These are phyloP conservation scores for Chlorella sp. DNA, from an alignment of 139 green algal genomes.

Conservation along the genomic window DNA sequence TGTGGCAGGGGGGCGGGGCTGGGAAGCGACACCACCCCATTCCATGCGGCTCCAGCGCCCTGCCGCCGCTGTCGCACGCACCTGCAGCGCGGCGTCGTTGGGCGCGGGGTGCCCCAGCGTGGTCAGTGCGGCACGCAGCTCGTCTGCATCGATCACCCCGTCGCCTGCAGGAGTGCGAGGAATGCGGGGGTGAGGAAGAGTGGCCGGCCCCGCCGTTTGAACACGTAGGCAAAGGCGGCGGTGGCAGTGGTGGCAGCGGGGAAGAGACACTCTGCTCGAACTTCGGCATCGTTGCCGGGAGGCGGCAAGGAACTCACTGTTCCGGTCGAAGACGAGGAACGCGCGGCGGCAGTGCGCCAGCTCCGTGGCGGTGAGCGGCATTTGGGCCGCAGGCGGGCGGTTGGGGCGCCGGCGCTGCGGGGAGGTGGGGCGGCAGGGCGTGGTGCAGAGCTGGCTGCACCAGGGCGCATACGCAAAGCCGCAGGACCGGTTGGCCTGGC, in stretches of 20 bases:
- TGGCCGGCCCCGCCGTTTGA: too few relatives aligned
- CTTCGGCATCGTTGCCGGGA: neutral
- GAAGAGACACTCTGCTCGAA: neutral
- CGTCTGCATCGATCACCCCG: conserved; percentile 70
- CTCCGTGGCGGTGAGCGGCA: neutral
- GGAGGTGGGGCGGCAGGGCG: neutral
- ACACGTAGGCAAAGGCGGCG: neutral
- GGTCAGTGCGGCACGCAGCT: conserved; percentile 10
- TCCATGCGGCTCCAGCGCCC: too few relatives aligned
- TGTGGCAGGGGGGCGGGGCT: too few relatives aligned
- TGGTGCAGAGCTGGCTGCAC: too few relatives aligned
- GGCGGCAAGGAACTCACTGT: neutral
- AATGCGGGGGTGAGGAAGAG: too few relatives aligned
- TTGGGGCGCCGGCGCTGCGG: neutral
- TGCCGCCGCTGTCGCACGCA: conserved; percentile 41
- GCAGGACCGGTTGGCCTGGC: too few relatives aligned
- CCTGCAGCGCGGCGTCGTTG: conserved; percentile 62
- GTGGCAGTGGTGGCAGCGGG: neutral
- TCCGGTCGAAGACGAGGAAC: conserved; percentile 5
- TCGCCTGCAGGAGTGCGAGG: conserved; percentile 38
- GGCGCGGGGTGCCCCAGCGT: conserved; percentile 1
- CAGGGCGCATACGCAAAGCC: too few relatives aligned
- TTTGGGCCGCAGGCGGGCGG: neutral
- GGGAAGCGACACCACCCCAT: too few relatives aligned
- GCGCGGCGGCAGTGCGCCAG: neutral